phyloP scores from a whole-genome alignment of 306 rosid species.

The Rosa rugosa region DNA sequence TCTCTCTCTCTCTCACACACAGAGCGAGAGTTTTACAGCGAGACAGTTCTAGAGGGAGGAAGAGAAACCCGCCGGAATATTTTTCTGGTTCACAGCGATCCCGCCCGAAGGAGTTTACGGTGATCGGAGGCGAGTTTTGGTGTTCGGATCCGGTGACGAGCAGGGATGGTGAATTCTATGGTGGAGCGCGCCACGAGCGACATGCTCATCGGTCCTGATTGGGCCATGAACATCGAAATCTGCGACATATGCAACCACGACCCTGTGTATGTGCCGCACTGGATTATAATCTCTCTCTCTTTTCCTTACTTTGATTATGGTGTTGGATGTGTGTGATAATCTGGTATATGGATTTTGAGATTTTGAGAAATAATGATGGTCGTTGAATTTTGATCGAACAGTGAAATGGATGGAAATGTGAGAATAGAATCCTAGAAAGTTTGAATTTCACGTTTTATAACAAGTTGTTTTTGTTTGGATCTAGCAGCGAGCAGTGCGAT shows the following conservation, averaged over 20 bases:
- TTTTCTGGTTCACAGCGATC: conserved; percentile 26
- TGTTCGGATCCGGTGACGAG: conserved; percentile 35
- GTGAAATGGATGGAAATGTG: conserved; percentile 11
- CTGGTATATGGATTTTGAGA: neutral
- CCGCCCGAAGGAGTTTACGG: conserved; percentile 20
- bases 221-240: conserved; percentile 99
- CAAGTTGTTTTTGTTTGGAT: neutral
- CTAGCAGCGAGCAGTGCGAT: neutral
- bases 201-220: conserved; percentile 96
- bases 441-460: neutral
- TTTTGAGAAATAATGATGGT: neutral
- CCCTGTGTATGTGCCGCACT: conserved; percentile 63
- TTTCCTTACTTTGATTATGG: neutral
- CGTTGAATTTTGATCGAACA: conserved; percentile 24
- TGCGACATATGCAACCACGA: conserved; percentile 89
- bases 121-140: conserved; percentile 25
- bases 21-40: conserved; percentile 14
- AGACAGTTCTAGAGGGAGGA: conserved; percentile 19
- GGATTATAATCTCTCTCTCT: conserved; percentile 19
- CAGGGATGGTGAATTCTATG: conserved; percentile 79
- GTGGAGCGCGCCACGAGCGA: conserved; percentile 96
- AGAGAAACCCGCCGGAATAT: conserved; percentile 30
- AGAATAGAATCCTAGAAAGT: neutral
- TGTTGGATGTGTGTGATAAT: neutral
- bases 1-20: neutral